A percentile compares a stretch with the other conserved stretches of the same genome.
Conservation (phyloP, 2,329 filamentous ascomycete genomes). For the Penicillium crustosum region DNA sequence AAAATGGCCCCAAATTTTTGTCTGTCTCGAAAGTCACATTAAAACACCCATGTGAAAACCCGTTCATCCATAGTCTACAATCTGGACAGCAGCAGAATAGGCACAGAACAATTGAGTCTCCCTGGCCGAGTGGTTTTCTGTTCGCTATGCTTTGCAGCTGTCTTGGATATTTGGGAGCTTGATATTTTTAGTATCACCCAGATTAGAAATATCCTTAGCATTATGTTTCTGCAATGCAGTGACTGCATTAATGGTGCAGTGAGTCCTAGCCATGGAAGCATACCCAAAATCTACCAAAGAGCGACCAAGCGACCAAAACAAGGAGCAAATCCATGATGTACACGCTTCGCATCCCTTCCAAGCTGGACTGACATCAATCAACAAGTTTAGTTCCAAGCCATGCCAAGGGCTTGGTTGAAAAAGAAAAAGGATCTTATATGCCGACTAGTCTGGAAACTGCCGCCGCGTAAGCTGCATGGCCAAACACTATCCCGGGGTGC, state of each 20-base stretch:
- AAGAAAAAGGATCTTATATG: slow-evolving; percentile 3
- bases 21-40: neutral
- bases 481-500: slow-evolving; percentile 45
- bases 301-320: slow-evolving; percentile 47
- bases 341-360: slow-evolving; percentile 46
- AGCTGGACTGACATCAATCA: slow-evolving; percentile 47
- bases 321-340: slow-evolving; percentile 50
- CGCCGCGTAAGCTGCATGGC: slow-evolving; percentile 37
- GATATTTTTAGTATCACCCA: neutral
- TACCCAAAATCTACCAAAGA: slow-evolving; percentile 44
- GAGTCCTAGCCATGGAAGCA: slow-evolving; percentile 12
- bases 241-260: slow-evolving; percentile 16
- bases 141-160: slow-evolving; percentile 4
- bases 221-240: neutral
- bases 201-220: neutral
- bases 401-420: slow-evolving; percentile 41
- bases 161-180: slow-evolving; percentile 5
- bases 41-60: too few species aligned
- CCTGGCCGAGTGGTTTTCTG: slow-evolving; percentile 1
- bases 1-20: neutral
- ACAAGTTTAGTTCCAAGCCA: slow-evolving; percentile 43
- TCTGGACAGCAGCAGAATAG: neutral
- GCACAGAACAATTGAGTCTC: neutral
- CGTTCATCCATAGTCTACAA: neutral
- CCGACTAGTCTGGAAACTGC: slow-evolving; percentile 35